These are phyloP conservation scores for Penicillium argentinense DNA, from an alignment of 495 filamentous ascomycete genomes.

Conservation along the genomic window DNA sequence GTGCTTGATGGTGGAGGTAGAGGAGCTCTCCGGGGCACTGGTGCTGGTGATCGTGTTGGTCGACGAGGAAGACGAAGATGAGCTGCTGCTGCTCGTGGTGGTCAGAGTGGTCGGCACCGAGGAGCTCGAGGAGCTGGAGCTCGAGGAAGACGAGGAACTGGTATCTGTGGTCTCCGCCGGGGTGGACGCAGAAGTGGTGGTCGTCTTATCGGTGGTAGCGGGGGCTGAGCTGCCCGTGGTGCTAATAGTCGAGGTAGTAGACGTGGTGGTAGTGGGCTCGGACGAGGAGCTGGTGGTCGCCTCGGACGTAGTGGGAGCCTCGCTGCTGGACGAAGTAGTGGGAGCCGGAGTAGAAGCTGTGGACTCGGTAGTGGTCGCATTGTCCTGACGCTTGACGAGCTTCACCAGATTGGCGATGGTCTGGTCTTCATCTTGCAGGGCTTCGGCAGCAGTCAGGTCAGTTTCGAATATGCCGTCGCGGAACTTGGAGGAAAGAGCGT, in stretches of 20 bases:
- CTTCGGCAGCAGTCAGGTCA: slow-evolving; percentile 47
- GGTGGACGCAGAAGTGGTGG: slow-evolving; percentile 19
- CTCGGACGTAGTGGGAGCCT: slow-evolving; percentile 7
- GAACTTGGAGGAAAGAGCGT: slow-evolving; percentile 48
- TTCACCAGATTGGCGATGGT: slow-evolving; percentile 44
- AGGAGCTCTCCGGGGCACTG: slow-evolving; percentile 36
- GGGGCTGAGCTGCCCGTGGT: slow-evolving; percentile 16
- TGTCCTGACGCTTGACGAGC: slow-evolving; percentile 42
- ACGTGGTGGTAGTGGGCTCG: slow-evolving; percentile 8
- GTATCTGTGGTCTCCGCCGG: slow-evolving; percentile 3
- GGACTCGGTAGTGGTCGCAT: slow-evolving; percentile 22
- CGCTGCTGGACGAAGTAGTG: slow-evolving; percentile 17
- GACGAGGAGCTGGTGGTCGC: slow-evolving; percentile 13
- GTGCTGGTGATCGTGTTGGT: slow-evolving; percentile 27
- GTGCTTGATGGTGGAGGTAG: slow-evolving; percentile 36
- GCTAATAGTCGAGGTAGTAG: slow-evolving; percentile 5
- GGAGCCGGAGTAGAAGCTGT: slow-evolving; percentile 11
- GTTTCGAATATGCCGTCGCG: slow-evolving; percentile 51
- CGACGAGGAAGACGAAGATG: slow-evolving; percentile 27
- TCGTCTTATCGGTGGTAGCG: slow-evolving; percentile 11
- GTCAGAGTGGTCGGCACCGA: slow-evolving; percentile 30
- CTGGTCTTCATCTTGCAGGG: slow-evolving; percentile 46
- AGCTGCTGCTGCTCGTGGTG: slow-evolving; percentile 28
- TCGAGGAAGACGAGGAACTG: background rate
- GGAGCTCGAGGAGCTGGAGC: slow-evolving; percentile 30